Base-by-base conservation (phyloP, 306 rosid species). In the Prunus mira region DNA sequence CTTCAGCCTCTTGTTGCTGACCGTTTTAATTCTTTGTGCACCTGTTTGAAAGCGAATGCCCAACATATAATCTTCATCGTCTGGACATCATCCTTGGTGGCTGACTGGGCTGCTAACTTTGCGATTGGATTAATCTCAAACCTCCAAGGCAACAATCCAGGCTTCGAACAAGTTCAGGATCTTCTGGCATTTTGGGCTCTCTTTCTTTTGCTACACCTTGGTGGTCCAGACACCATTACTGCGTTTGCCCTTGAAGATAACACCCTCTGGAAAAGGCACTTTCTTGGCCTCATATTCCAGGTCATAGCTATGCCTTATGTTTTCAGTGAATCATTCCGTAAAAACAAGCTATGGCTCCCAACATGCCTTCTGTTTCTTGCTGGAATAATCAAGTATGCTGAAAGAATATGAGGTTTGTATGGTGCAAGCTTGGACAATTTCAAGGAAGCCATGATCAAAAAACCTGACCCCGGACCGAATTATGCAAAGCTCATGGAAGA, bases 171-270 rank as follows among this genome's bases (percentile, higher is more conserved):
- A 12, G 50, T 24, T 19, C 22, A 9, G 0, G 62, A 60, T 52
- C 79, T 85, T 22, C 56, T 76, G 10, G 87, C 86, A 0, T 76
- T 88, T 6, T 88, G 91, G 91, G 80, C 89, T 12, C 86, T 89
- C 3, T 85, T 88, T 74, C 81, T 83, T 12, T 70, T 88, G 49
- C 19, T 88, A 25, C 91, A 88, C 54, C 81, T 88, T 50, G 91
- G 86, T 19, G 87, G 87, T 14, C 91, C 89, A n/a, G 86, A 85
- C 82, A 85, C 91, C 67, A 88, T 88, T 9, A 78, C 89, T 15
- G 84, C 83, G 5, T 83, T 85, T 60, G 73, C 91, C 34, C 77
- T 85, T 0, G 86, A 85, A 22, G 91, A 88, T 61, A 85, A 88
- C 32, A 76, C 84, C 1, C 79, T 88, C 18, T 86, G 90, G 92